Evolutionary conservation across 208 protist genomes (phyloP), one percentile per base, ranked within the genome.

Genomic region (Entamoeba invadens): DNA sequence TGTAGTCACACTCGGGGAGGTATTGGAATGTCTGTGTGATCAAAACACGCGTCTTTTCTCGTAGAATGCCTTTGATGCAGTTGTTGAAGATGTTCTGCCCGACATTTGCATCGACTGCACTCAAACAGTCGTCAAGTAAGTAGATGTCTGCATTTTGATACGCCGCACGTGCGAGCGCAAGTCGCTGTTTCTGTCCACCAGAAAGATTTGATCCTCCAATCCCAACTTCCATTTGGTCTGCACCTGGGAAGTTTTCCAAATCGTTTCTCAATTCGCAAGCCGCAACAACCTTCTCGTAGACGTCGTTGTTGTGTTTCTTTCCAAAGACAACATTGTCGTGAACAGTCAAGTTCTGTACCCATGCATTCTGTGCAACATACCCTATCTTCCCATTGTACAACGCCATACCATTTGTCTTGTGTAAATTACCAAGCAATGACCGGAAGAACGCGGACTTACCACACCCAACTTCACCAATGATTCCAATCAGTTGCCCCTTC

Each of bases 241-340:
- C 77, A 31, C 38, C 77, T 94, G 96, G 95, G 12, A 98, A 94
- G 92, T 97, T 91, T 42, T 94, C 44, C 8, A 99, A 93, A 94
- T 99, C 98, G 87, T 94, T 91, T 93, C 96, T 93, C 12, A 99
- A 96, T 45, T 42, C 77, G 93, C 97, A 96, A 94, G 97, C 97
- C 4, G 25, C 14, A 18, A 95, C 42, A 2, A 95, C 96, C 44
- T 25, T 94, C 35, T n/a, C 98, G 96, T 10, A 93, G 38, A 18
- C 93, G 68, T n/a, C 95, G 21, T 72, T 97, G 10, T 57, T 45
- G 14, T 68, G 72, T 46, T 46, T 21, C 44, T 50, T 91, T 91
- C 97, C 97, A 94, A 98, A 98, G 5, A 97, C 91, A 77, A 98
- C 97, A 94, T 98, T 98, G 10, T 98, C 96, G 18, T 95, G 94